Evolutionary conservation across 352 stramenopile species (phyloP).

Genomic region (Phytopythium kandeliae): DNA sequence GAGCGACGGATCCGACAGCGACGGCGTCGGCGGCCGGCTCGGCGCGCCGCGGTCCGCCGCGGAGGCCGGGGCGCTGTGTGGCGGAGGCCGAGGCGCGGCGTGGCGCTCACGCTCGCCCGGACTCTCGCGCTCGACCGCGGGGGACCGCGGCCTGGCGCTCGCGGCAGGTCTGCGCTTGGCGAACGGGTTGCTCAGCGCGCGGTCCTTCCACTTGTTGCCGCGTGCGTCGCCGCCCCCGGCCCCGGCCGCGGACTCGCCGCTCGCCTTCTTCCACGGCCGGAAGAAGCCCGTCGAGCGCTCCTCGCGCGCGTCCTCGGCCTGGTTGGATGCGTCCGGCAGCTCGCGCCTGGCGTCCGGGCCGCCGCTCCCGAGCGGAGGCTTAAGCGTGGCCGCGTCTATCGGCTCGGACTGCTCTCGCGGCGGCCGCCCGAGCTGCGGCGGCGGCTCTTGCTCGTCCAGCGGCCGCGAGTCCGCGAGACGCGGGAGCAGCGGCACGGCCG

Average conservation of each 20-base stretch:
- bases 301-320: conserved; percentile 13
- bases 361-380: too few relatives aligned
- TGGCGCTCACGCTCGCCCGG: too few relatives aligned
- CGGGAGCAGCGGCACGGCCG: conserved; percentile 5
- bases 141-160: too few relatives aligned
- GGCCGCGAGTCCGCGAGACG: too few relatives aligned
- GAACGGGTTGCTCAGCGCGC: conserved; percentile 64
- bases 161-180: conserved; percentile 32
- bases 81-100: too few relatives aligned
- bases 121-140: too few relatives aligned
- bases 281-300: conserved; percentile 32
- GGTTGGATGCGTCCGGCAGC: conserved; percentile 11
- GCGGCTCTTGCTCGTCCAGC: conserved; percentile 1
- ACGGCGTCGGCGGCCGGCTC: conserved; percentile 9
- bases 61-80: too few relatives aligned
- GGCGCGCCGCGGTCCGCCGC: too few relatives aligned
- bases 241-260: conserved; percentile 3
- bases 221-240: conserved; percentile 16
- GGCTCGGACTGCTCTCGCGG: conserved; percentile 5
- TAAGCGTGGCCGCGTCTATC: too few relatives aligned
- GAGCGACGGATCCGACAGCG: conserved; percentile 1
- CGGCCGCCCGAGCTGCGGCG: conserved; percentile 12
- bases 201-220: conserved; percentile 70
- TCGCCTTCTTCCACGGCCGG: conserved; percentile 45
- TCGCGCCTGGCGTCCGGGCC: too few relatives aligned